Evolutionary conservation across 2,329 filamentous ascomycete genomes (phyloP), one percentile per base, ranked within the genome.

Genomic region (Cladophialophora chaetospira): DNA sequence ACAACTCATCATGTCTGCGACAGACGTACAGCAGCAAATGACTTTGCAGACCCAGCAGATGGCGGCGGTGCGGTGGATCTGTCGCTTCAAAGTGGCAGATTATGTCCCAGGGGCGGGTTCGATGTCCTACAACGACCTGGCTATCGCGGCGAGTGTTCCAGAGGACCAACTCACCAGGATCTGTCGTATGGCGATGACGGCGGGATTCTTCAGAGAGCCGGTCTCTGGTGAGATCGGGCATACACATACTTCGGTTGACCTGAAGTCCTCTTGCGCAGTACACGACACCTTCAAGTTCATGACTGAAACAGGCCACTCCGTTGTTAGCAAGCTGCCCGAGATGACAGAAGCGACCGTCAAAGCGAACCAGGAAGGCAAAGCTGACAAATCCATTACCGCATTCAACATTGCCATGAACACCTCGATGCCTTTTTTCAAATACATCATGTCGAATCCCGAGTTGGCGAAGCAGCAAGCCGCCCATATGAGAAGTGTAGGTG

Each of bases 1-100:
- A 26, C 46, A 49, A 19, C 46, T 49, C 11, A 21, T 49, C 46
- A 49, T 49, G 46, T 49, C 46, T 15, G 46, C 46, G 0, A 49
- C 46, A 11, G 46, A 49, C 46, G 21, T 49, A 6, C 46, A 49
- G 13, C 46, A 49, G 33, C 46, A 49, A 26, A 49, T 49, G 46
- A 49, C 46, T 11, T 17, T 49, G 10, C 21, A 25, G 13, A 49
- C 46, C 2, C 46, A 49, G 46, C 46, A 49, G 11, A 49, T 49
- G 46, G 46, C 46, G 6, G 17, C 46, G 29, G 21, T 49, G 6
- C 29, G 46, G 2, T 49, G 46, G 46, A 49, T 49, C 33, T 35
- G 29, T 25, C 29, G 46, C 10, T 49, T 49, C 31, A 35, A 49
- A 9, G 31, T 49, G 3, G 46, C 46, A 19, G 33, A 33, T 6